phyloP scores from a whole-genome alignment of 768 basidiomycete species.

The Leccinum pellstonianum region DNA sequence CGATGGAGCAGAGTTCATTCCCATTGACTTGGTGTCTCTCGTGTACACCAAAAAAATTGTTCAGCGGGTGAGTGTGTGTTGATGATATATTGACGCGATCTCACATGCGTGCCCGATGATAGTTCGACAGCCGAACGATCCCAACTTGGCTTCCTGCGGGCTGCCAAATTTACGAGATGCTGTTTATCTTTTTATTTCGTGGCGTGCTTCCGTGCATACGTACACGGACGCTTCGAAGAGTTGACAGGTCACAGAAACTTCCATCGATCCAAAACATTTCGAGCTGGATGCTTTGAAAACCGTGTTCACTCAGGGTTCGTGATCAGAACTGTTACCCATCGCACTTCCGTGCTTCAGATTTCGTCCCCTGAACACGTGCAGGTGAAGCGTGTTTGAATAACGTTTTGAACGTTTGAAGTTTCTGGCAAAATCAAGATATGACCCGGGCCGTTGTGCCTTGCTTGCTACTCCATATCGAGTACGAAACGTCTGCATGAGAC shows the following conservation, averaged over 20 bases:
- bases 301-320: neutral
- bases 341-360: neutral
- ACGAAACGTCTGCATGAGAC: too few species aligned
- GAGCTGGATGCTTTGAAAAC: neutral
- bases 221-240: neutral
- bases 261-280: neutral
- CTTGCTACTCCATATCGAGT: too few species aligned
- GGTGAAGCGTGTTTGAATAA: neutral
- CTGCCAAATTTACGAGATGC: neutral
- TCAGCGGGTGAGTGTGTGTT: neutral
- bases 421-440: neutral
- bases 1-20: neutral
- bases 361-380: neutral
- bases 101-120: neutral
- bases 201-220: neutral
- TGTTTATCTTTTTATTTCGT: neutral
- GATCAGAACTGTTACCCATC: too few species aligned
- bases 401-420: neutral
- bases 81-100: neutral
- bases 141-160: too few species aligned
- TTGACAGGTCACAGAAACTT: neutral
- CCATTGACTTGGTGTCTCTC: neutral
- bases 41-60: neutral
- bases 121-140: neutral
- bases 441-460: too few species aligned